Percentiles rank a stretch among this genome's conserved stretches.
Evolutionary conservation across 768 basidiomycete species (phyloP).

Genomic region (Boletales sp.): DNA sequence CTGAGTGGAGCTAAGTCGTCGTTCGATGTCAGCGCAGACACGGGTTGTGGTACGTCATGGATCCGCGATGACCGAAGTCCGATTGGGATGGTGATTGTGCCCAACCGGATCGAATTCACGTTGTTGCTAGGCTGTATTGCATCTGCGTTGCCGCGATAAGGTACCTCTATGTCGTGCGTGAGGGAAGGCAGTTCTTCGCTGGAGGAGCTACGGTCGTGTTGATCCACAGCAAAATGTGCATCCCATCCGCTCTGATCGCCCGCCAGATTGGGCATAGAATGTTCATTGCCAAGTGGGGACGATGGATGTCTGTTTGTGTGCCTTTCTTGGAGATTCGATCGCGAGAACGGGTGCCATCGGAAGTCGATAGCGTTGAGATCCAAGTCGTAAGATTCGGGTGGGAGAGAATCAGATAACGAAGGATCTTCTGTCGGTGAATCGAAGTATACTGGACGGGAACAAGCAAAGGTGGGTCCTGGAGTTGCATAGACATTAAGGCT

Average conservation of each 20-base stretch:
- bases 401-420: conserved; percentile 36
- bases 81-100: background rate
- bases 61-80: conserved; percentile 6
- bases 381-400: conserved; percentile 34
- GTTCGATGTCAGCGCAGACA: conserved; percentile 23
- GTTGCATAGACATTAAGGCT: conserved; percentile 36
- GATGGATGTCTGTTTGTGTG: background rate
- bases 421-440: conserved; percentile 53
- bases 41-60: conserved; percentile 10
- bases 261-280: conserved; percentile 2
- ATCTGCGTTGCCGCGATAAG: conserved; percentile 4
- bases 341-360: conserved; percentile 51
- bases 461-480: conserved; percentile 42
- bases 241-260: conserved; percentile 17
- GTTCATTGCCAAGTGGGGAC: background rate
- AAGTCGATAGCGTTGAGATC: conserved; percentile 47
- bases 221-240: conserved; percentile 12
- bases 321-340: conserved; percentile 16
- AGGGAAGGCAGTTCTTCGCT: conserved; percentile 9
- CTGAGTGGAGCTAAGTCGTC: conserved; percentile 30
- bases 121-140: conserved; percentile 6
- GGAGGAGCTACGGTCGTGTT: conserved; percentile 3
- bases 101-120: background rate
- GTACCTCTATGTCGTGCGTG: conserved; percentile 5
- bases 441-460: conserved; percentile 41